These are phyloP conservation scores for Zygotorulaspora florentina DNA, from an alignment of 805 yeast species.

Conservation along the genomic window DNA sequence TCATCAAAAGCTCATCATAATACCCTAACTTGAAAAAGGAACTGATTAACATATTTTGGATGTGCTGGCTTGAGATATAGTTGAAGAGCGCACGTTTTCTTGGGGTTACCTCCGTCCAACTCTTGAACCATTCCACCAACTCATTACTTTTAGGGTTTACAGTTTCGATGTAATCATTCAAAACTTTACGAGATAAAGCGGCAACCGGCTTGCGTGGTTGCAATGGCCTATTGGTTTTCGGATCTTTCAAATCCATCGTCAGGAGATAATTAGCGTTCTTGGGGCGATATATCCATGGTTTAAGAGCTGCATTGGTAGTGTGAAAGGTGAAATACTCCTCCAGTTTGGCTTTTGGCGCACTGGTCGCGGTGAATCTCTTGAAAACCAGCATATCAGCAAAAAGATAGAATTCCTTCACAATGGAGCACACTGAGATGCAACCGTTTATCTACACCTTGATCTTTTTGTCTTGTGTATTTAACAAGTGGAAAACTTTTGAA, in stretches of 20 bases:
- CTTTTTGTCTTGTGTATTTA: no score
- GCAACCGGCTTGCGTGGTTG: conserved; percentile 34
- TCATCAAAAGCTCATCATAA: conserved; percentile 20
- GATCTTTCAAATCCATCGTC: conserved; percentile 40
- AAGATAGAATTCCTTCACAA: no score
- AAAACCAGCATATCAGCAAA: conserved; percentile 10
- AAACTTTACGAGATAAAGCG: conserved; percentile 27
- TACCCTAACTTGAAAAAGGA: conserved; percentile 27
- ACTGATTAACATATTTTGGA: conserved; percentile 24
- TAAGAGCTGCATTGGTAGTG: conserved; percentile 32
- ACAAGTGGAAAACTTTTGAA: no score
- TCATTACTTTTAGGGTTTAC: conserved; percentile 20
- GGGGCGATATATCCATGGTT: conserved; percentile 40
- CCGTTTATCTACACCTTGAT: no score
- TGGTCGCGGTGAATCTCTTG: conserved; percentile 18
- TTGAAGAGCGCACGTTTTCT: conserved; percentile 27
- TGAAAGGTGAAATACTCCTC: conserved; percentile 35
- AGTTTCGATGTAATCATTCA: conserved; percentile 26
- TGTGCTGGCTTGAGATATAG: conserved; percentile 22
- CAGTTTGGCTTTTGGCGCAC: conserved; percentile 27
- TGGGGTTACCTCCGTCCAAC: conserved; percentile 25
- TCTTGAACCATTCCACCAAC: conserved; percentile 22
- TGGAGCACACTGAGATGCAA: no score
- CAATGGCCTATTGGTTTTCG: conserved; percentile 31
- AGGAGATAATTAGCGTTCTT: conserved; percentile 38